Base-by-base conservation (phyloP, 2,329 filamentous ascomycete genomes). In the Botrytis fragariae region DNA sequence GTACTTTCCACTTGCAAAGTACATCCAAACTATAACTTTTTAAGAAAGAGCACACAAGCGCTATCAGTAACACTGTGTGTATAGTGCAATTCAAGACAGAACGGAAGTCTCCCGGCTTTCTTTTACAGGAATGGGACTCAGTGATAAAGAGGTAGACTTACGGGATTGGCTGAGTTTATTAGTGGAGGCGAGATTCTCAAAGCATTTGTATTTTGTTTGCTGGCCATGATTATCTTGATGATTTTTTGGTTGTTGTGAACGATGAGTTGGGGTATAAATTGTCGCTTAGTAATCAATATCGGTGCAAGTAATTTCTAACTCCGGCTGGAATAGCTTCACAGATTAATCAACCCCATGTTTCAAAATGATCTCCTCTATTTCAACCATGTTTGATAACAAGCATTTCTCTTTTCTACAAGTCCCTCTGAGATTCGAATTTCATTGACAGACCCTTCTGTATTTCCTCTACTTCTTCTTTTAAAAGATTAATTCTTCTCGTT, bases 81-180 rank as follows among this genome's bases (percentile, higher is more conserved):
- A 29, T 8, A 54, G 6, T 39, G 45, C 6, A 25, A 20, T 39
- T 4, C 45, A 37, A 39, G 35, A 54, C 25, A 54, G 22, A 20
- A 39, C 22, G n/a, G 14, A 35, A 37, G 45, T 20, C 16, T n/a
- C 9, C 22, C 9, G 18, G 14, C 20, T n/a, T 67, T 37, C 32
- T 25, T 12, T 39, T 25, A 37, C 12, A 39, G 22, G 25, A 10
- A 9, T 25, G 35, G 22, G n/a, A 16, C 12, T 54, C 32, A 25
- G 16, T 39, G 12, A 1, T 9, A 4, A 18, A 25, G 18, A 32
- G 9, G 32, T 51, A 44, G 20, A 64, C 37, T 72, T 42, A 72
- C 70, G 0, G 92, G 92, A 68, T 88, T 91, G 44, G 93, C 89
- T 0, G 92, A 92, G 82, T 95, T 95, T 76, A 94, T 84, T 10